phyloP scores from a whole-genome alignment of 148 eudicot species.

The Chenopodium suecicum region DNA sequence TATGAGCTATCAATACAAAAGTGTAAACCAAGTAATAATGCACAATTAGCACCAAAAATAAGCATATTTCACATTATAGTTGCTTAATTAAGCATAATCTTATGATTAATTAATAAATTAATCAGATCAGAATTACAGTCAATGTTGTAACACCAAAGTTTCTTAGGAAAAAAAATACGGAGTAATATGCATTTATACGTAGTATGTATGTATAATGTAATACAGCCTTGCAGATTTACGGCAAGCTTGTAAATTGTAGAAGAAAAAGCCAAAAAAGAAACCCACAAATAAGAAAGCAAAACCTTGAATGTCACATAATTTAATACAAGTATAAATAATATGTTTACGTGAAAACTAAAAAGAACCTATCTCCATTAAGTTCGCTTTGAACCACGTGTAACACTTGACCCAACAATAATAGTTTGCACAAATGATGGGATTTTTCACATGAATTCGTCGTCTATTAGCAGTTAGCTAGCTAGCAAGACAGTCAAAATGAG shows the following conservation, averaged over 20 bases:
- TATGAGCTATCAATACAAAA: neutral
- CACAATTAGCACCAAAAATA: neutral
- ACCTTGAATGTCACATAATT: slow-evolving; percentile 12
- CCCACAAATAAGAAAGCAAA: neutral
- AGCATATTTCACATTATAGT: neutral
- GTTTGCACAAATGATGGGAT: slow-evolving; percentile 17
- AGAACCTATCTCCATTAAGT: slow-evolving; percentile 6
- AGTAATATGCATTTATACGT: neutral
- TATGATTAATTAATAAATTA: neutral
- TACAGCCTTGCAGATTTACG: neutral
- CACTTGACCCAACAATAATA: slow-evolving; percentile 17
- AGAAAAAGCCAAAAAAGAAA: neutral
- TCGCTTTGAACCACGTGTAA: slow-evolving; percentile 22
- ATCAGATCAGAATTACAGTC: neutral
- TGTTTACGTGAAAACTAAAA: slow-evolving; percentile 12
- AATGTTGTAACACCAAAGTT: slow-evolving; percentile 20
- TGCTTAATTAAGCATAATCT: slow-evolving; percentile 3
- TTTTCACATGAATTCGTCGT: neutral
- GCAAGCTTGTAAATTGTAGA: neutral
- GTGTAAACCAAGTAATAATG: neutral
- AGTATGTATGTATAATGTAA: too few relatives aligned
- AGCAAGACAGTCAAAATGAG: neutral
- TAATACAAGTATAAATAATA: neutral
- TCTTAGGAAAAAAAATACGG: neutral
- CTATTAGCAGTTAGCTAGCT: neutral